A percentile compares a stretch with the other conserved stretches of the same genome.
These are phyloP conservation scores for Mallotus nudiflorus DNA, from an alignment of 345 rosid genomes.

Conservation along the genomic window DNA sequence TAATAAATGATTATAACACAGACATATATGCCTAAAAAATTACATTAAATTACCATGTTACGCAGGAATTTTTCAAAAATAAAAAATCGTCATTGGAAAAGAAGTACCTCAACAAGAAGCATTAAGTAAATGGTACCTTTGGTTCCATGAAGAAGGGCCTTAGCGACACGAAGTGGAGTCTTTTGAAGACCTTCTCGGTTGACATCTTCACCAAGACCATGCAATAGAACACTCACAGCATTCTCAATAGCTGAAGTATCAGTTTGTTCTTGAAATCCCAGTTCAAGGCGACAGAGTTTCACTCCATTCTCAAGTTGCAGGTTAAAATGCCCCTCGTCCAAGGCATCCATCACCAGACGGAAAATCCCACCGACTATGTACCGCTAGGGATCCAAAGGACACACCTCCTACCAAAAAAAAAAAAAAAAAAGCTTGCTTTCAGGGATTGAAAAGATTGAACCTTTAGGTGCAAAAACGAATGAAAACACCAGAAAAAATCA, in stretches of 20 bases:
- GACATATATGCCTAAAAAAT: too few relatives aligned
- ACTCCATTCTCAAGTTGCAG: constrained; percentile 58
- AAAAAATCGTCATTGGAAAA: too few relatives aligned
- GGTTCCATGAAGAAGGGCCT: constrained; percentile 83
- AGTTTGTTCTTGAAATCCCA: constrained; percentile 53
- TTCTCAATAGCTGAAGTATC: constrained; percentile 70
- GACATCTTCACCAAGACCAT: constrained; percentile 79
- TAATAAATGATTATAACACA: too few relatives aligned
- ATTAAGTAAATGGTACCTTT: constrained; percentile 44
- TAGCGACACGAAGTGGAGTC: constrained; percentile 95
- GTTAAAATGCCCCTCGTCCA: constrained; percentile 63
- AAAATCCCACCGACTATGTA: constrained; percentile 19
- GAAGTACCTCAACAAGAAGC: too few relatives aligned
- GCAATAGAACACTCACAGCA: constrained; percentile 78
- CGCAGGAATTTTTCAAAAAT: too few relatives aligned
- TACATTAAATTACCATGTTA: too few relatives aligned
- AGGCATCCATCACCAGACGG: constrained; percentile 61
- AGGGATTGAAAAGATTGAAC: too few relatives aligned
- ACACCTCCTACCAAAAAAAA: background rate
- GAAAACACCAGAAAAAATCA: background rate
- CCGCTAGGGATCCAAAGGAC: constrained; percentile 26
- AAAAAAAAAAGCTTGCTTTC: too few relatives aligned
- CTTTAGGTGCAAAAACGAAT: background rate
- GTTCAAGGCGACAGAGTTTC: constrained; percentile 42
- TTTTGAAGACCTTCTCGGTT: constrained; percentile 82